phyloP scores from a whole-genome alignment of 1,284 basidiomycete genomes.

The Fistulina hepatica region DNA sequence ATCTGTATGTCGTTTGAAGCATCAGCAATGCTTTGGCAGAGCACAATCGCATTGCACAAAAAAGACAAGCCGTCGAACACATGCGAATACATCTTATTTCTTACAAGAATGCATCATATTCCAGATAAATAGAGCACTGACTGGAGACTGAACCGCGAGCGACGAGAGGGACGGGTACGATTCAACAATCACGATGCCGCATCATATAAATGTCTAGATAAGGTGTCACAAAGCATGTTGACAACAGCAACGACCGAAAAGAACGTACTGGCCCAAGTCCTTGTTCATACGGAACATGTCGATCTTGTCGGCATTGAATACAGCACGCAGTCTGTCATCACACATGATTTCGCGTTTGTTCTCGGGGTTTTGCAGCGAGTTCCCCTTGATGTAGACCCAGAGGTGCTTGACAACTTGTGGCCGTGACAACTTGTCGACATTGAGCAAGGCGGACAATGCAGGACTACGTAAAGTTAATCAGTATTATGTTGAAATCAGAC shows the following conservation, averaged over 20 bases:
- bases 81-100: too few species aligned
- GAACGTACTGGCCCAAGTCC: constrained; percentile 59
- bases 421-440: constrained; percentile 56
- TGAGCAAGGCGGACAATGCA: constrained; percentile 50
- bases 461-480: too few species aligned
- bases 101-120: not conserved
- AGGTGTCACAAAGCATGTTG: not conserved
- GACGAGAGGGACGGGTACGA: too few species aligned
- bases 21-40: too few species aligned
- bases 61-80: too few species aligned
- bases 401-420: constrained; percentile 83
- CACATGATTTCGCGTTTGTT: constrained; percentile 78
- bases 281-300: constrained; percentile 88
- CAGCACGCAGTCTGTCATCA: constrained; percentile 52
- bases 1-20: too few species aligned
- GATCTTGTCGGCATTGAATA: constrained; percentile 70
- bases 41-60: too few species aligned
- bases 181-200: too few species aligned
- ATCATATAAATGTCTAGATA: constrained; percentile 22
- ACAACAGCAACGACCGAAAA: not conserved
- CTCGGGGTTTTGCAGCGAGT: constrained; percentile 68
- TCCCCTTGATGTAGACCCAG: constrained; percentile 76
- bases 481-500: too few species aligned
- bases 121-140: not conserved
- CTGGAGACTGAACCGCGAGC: not conserved